Conservation (phyloP, 2,329 filamentous ascomycete species). For the Dryadomyces quercivorus region DNA sequence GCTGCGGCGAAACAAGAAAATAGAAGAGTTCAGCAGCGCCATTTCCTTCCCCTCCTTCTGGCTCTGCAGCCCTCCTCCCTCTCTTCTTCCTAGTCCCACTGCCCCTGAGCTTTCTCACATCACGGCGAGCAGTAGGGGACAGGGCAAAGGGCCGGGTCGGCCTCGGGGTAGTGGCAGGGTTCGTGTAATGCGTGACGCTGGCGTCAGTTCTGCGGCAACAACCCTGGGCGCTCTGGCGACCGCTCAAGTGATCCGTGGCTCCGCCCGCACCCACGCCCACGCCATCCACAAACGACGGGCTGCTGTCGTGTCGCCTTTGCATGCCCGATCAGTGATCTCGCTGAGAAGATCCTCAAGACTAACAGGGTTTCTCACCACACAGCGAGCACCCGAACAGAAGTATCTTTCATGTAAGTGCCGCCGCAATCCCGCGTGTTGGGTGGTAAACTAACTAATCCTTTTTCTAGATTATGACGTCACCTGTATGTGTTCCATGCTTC, state of each 20-base stretch:
- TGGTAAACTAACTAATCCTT: background rate
- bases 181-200: background rate
- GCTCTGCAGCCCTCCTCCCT: background rate
- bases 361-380: slow-evolving; percentile 8
- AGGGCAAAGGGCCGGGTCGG: background rate
- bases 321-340: background rate
- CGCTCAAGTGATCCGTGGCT: background rate
- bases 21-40: background rate
- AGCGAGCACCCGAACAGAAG: slow-evolving; percentile 25
- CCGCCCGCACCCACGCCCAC: background rate
- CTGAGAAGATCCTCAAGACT: slow-evolving; percentile 8
- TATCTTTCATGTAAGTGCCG: slow-evolving; percentile 22
- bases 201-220: background rate
- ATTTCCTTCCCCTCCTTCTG: background rate
- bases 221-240: background rate
- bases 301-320: background rate
- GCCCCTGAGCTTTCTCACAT: background rate
- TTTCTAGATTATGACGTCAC: slow-evolving; percentile 26
- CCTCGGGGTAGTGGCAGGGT: background rate
- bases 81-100: background rate
- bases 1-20: background rate
- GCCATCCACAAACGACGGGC: slow-evolving; percentile 1
- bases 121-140: background rate
- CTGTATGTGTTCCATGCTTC: slow-evolving; percentile 1
- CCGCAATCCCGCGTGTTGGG: background rate